Evolutionary conservation across 129 eudicot genomes (phyloP), one percentile per base, ranked within the genome.

Genomic region (Helianthus annuus): DNA sequence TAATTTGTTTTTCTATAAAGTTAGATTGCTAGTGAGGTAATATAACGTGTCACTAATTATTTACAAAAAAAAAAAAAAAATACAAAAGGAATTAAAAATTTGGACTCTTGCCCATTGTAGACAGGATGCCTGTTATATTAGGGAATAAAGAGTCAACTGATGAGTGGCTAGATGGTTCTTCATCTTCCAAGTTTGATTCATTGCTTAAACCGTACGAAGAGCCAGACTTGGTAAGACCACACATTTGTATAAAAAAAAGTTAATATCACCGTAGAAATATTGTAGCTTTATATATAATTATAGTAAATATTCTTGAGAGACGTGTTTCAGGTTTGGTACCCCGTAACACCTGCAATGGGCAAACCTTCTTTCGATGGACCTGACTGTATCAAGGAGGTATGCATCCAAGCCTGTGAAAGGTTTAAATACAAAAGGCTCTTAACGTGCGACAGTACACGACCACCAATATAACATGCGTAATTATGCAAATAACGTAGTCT

Each of bases 321-420:
- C 24, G 66, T 64, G 12, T 73, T 79, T 34, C 82, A 94, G 99
- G 86, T 72, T 32, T 94, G 99, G 97, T 85, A 94, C 40, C 93
- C 99, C 2, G 99, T 94, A 67, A 84, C 99, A 54, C 70, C 93
- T n/a, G 96, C 93, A 46, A 90, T 94, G 89, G 95, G 91, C 22
- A 94, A 94, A 70, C 86, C 96, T 71, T 83, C 99, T 15, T 94
- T 88, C 64, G 88, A 88, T 79, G 97, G 97, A 62, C 97, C 99
- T 19, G 99, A 94, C 75, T 94, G 99, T 90, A 82, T 90, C 71
- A 84, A 80, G 78, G 94, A 94, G 97, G 99, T 92, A 89, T 48
- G 70, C n/a, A 40, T 70, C n/a, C 66, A 3, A 38, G 42, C 34
- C 16, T 65, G 63, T n/a, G n/a, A n/a, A n/a, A n/a, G n/a, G n/a